Percentiles rank a stretch among this genome's conserved stretches.
Conservation (phyloP, 1,284 basidiomycete species). For the Mycosarcoma maydis region DNA sequence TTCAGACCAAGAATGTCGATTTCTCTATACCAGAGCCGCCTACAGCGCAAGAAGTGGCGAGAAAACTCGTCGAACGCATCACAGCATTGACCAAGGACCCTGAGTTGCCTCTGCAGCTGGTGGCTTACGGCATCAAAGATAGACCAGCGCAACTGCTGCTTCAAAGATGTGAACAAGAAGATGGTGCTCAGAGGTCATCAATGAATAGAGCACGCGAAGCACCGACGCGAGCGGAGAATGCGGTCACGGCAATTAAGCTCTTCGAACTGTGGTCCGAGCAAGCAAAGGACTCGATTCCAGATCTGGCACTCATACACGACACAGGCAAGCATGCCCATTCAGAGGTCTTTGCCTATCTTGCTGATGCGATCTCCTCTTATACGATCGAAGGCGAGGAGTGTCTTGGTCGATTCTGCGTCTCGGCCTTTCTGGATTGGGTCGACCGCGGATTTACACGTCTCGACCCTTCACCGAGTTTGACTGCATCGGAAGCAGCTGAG, state of each 20-base stretch:
- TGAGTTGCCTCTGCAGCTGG: constrained; percentile 20
- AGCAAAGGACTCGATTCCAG: constrained; percentile 13
- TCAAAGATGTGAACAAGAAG: background rate
- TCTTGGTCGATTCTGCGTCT: constrained; percentile 25
- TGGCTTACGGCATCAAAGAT: constrained; percentile 37
- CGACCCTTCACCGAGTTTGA: background rate
- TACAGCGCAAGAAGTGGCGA: constrained; percentile 23
- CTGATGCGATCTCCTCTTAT: constrained; percentile 21
- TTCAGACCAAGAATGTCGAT: constrained; percentile 9
- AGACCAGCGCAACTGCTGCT: constrained; percentile 13
- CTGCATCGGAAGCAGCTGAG: constrained; percentile 5
- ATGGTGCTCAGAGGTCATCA: background rate
- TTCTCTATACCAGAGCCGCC: constrained; percentile 23
- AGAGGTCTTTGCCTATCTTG: constrained; percentile 6
- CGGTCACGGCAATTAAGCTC: constrained; percentile 11
- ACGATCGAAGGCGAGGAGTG: constrained; percentile 33
- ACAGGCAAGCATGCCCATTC: constrained; percentile 1
- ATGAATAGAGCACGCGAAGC: background rate
- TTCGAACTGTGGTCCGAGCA: constrained; percentile 19
- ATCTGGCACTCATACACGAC: constrained; percentile 16
- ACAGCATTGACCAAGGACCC: constrained; percentile 10
- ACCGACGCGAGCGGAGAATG: background rate
- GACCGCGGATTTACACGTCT: constrained; percentile 12
- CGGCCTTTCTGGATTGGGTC: constrained; percentile 44
- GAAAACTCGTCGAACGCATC: constrained; percentile 21